These are phyloP conservation scores for Poronia punctata DNA, from an alignment of 495 filamentous ascomycete species.

Conservation along the genomic window DNA sequence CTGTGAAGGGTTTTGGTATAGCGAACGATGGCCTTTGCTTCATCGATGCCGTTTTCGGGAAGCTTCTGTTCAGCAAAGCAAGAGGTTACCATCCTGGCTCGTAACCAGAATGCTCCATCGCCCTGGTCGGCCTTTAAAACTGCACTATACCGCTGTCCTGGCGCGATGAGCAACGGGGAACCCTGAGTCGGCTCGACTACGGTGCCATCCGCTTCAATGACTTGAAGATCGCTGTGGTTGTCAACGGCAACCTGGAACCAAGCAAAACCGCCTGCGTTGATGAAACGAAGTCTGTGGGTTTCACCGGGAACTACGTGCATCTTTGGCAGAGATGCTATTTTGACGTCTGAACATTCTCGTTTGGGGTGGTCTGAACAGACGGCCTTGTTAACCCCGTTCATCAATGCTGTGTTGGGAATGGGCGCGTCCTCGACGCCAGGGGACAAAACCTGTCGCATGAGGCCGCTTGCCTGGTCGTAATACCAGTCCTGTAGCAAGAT, in stretches of 20 bases:
- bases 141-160: slow-evolving; percentile 63
- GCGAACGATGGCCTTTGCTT: slow-evolving; percentile 48
- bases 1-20: slow-evolving; percentile 24
- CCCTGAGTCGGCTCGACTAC: slow-evolving; percentile 48
- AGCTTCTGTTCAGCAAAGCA: slow-evolving; percentile 44
- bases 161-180: slow-evolving; percentile 46
- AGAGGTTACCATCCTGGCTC: slow-evolving; percentile 49
- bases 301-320: slow-evolving; percentile 41
- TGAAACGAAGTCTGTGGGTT: slow-evolving; percentile 60
- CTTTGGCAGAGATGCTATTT: slow-evolving; percentile 33
- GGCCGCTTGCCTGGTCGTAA: slow-evolving; percentile 43
- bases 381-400: slow-evolving; percentile 53
- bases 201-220: slow-evolving; percentile 72
- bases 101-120: slow-evolving; percentile 53
- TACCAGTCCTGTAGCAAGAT: slow-evolving; percentile 54
- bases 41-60: slow-evolving; percentile 39
- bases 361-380: slow-evolving; percentile 41
- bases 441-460: slow-evolving; percentile 44
- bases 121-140: slow-evolving; percentile 53
- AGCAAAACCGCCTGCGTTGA: slow-evolving; percentile 58
- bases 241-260: slow-evolving; percentile 50
- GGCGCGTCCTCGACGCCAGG: slow-evolving; percentile 50
- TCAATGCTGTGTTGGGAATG: slow-evolving; percentile 54
- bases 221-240: slow-evolving; percentile 33
- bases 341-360: slow-evolving; percentile 40